Conservation (phyloP, 179 eudicot species). For the Monotropa hypopitys region DNA sequence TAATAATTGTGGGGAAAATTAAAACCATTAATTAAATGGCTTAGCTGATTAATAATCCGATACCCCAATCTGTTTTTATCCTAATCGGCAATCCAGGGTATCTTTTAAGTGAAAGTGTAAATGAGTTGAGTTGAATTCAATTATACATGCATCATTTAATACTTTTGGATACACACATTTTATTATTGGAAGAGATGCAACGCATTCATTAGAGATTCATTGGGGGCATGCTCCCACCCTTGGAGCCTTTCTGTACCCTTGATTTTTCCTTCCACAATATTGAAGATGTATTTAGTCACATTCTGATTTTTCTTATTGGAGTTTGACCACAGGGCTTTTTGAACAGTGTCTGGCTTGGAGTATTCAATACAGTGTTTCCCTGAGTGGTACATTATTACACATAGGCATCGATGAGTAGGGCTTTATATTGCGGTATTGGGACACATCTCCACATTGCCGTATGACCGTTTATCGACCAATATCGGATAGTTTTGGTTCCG, state of each 20-base stretch:
- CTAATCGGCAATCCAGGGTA: background rate
- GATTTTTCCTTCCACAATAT: background rate
- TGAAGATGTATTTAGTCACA: background rate
- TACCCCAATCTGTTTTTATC: background rate
- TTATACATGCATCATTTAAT: background rate
- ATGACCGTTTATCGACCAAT: background rate
- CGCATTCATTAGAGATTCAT: background rate
- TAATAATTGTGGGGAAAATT: background rate
- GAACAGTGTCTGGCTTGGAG: background rate
- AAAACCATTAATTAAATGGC: background rate
- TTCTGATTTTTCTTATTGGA: background rate
- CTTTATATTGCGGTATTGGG: background rate
- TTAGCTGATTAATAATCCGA: background rate
- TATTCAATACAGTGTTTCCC: background rate
- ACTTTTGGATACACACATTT: background rate
- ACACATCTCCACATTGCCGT: background rate
- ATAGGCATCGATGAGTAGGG: background rate
- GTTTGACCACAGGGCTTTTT: background rate
- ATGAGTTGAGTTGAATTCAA: background rate
- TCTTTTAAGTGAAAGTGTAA: background rate
- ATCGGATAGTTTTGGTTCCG: background rate
- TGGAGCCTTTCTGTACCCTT: background rate
- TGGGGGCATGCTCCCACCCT: background rate
- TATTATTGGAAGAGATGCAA: background rate
- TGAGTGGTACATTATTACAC: background rate